phyloP scores from a whole-genome alignment of 2,329 filamentous ascomycete genomes.

The Fusarium nematophilum region DNA sequence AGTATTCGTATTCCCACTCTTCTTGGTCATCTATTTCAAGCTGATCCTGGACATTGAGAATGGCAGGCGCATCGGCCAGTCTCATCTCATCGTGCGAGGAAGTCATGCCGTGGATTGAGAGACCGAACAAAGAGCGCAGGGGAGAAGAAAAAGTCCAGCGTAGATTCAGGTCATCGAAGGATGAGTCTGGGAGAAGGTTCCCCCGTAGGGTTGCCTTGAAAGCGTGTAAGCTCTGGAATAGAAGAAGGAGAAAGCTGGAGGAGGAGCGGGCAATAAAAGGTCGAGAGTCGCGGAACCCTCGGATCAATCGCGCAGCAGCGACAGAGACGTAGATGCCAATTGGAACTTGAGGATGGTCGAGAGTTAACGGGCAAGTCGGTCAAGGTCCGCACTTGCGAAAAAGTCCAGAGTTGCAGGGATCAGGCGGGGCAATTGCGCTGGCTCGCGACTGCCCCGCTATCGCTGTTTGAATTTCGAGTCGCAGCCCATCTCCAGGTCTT shows the following conservation, averaged over 20 bases:
- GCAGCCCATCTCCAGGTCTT: conserved; percentile 12
- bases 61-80: conserved; percentile 41
- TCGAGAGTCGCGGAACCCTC: conserved; percentile 11
- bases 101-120: conserved; percentile 17
- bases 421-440: conserved; percentile 41
- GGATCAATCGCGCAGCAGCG: neutral
- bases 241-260: conserved; percentile 15
- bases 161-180: neutral
- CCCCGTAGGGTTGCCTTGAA: neutral
- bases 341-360: conserved; percentile 2
- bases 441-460: conserved; percentile 39
- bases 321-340: conserved; percentile 18
- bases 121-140: neutral
- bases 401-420: conserved; percentile 38
- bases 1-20: conserved; percentile 77
- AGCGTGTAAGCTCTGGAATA: neutral
- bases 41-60: conserved; percentile 46
- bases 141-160: neutral
- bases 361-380: conserved; percentile 37
- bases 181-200: neutral
- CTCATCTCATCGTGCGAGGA: conserved; percentile 27
- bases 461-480: conserved; percentile 32
- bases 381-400: conserved; percentile 40
- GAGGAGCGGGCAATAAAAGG: neutral
- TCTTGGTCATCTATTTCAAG: conserved; percentile 59